Evolutionary conservation across 306 rosid species (phyloP).

Genomic region (Fragaria ananassa): DNA sequence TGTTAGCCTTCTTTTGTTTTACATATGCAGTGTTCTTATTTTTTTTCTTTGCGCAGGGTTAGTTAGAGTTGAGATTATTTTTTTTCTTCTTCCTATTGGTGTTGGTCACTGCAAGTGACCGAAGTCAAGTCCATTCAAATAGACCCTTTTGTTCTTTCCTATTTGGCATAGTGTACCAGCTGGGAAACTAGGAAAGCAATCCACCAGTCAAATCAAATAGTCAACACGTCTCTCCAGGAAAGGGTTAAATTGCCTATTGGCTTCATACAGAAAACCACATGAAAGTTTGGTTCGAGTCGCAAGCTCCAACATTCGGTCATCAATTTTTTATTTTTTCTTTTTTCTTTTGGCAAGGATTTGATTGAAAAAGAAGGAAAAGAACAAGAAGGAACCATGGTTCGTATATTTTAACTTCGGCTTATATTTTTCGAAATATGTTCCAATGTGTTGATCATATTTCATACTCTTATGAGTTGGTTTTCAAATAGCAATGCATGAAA

Average conservation of each 20-base stretch:
- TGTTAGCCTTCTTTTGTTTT: neutral
- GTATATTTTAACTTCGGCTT: neutral
- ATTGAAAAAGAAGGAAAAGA: neutral
- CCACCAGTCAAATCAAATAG: neutral
- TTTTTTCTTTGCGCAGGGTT: neutral
- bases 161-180: neutral
- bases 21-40: neutral
- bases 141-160: neutral
- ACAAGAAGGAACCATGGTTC: too few species aligned
- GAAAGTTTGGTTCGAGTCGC: neutral
- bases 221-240: constrained; percentile 2
- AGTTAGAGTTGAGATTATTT: neutral
- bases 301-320: neutral
- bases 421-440: too few species aligned
- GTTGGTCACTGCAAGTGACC: too few species aligned
- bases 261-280: neutral
- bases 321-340: too few species aligned
- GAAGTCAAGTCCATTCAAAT: neutral
- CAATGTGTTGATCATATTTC: neutral
- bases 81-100: too few species aligned
- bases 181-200: neutral
- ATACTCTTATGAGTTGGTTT: neutral
- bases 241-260: neutral
- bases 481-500: neutral
- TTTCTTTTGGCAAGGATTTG: neutral